Evolutionary conservation across 169 alveolate species (phyloP), one percentile per base, ranked within the genome.

Genomic region (Plasmodium gallinaceum): DNA sequence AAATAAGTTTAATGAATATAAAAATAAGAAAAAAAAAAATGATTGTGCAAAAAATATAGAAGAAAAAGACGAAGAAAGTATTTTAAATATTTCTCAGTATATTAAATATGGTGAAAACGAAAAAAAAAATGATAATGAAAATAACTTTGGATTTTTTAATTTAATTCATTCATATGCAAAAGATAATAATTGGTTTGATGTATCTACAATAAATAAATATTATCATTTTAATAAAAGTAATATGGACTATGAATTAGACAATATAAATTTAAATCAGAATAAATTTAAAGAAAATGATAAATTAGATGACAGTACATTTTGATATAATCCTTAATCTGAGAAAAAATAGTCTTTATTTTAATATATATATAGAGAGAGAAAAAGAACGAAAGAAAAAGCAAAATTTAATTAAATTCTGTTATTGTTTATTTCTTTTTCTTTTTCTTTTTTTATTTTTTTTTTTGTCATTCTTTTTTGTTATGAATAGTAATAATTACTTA

Each of bases 181-280:
- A 48, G 91, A 83, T 24, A 83, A 62, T 68, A 83, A 61, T 62
- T 83, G 91, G 91, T 83, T 83, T 83, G 91, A 83, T 48, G 85
- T 83, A 12, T 68, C 91, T 0, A 62, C 91, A 0, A 83, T 83
- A 26, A 83, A 83, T 48, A 83, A 68, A 42, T 83, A 83, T 12
- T 83, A 68, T 73, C 64, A 68, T 12, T 83, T 83, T 66, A 71
- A 72, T 39, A 83, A 83, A 83, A 37, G 12, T n/a, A 18, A 14
- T 54, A 51, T 39, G 3, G 91, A 83, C 20, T 16, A 54, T 45
- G 91, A 83, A 46, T 20, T 83, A 20, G 91, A 68, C 22, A 62
- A 69, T 62, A 83, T 83, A 24, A 69, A 61, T 20, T 32, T 16
- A 6, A 62, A 18, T 69, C n/a, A 68, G 16, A 72, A 68, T 16